A percentile compares a stretch with the other conserved stretches of the same genome.
These are phyloP conservation scores for Zygosaccharomyces lentus DNA, from an alignment of 805 yeast genomes.

Conservation along the genomic window DNA sequence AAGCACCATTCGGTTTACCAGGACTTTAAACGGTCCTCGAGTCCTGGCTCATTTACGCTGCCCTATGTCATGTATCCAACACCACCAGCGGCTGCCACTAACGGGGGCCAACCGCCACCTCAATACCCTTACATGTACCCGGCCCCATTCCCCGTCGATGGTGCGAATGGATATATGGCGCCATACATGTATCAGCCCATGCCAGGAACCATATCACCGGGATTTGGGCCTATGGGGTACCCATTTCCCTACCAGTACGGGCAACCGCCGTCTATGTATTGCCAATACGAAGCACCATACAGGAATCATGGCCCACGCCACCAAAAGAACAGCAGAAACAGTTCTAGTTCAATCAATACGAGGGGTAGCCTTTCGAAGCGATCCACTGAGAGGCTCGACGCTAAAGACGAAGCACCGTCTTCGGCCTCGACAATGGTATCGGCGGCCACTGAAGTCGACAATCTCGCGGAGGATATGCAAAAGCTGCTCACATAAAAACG, in stretches of 20 bases:
- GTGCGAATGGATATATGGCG: slow-evolving; percentile 8
- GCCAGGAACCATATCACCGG: slow-evolving; percentile 1
- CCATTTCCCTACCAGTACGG: slow-evolving; percentile 6
- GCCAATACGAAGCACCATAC: slow-evolving; percentile 1
- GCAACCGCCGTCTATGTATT: slow-evolving; percentile 4
- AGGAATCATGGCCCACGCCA: background rate
- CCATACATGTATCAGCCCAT: slow-evolving; percentile 13
- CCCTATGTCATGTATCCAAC: slow-evolving; percentile 19
- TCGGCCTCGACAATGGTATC: slow-evolving; percentile 3
- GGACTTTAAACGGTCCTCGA: slow-evolving; percentile 14
- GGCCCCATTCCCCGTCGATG: slow-evolving; percentile 13
- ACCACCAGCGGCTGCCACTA: slow-evolving; percentile 6
- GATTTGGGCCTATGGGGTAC: slow-evolving; percentile 2
- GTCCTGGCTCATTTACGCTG: slow-evolving; percentile 3
- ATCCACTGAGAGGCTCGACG: background rate
- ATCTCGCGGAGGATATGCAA: slow-evolving; percentile 1
- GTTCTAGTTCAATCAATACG: slow-evolving; percentile 2
- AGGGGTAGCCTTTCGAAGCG: slow-evolving; percentile 1
- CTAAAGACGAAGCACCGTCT: slow-evolving; percentile 1
- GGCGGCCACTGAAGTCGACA: background rate
- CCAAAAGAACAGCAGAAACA: slow-evolving; percentile 5
- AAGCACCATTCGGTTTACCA: slow-evolving; percentile 4
- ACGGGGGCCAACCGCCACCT: slow-evolving; percentile 1
- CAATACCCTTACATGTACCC: slow-evolving; percentile 11
- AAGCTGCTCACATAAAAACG: slow-evolving; percentile 3